Percentiles rank a stretch among this genome's conserved stretches.
phyloP scores from a whole-genome alignment of 441 rosid genomes.

The Populus hybrid region DNA sequence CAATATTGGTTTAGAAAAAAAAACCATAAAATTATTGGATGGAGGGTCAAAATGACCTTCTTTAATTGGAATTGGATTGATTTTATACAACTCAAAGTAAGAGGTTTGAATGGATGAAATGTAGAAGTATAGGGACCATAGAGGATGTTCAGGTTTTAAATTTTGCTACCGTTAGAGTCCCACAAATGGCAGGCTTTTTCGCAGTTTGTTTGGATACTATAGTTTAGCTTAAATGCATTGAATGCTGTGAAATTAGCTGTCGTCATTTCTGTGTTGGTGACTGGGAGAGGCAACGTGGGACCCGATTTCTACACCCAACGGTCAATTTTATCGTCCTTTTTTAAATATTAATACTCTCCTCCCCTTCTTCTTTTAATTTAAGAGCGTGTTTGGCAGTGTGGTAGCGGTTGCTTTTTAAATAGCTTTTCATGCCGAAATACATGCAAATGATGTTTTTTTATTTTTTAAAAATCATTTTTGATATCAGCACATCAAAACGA shows the following conservation, averaged over 20 bases:
- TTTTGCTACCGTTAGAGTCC: not conserved
- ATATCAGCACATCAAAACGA: too few relatives aligned
- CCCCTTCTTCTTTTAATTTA: not conserved
- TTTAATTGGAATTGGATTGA: not conserved
- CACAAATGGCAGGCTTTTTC: not conserved
- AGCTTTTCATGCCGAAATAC: too few relatives aligned
- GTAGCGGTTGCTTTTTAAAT: too few relatives aligned
- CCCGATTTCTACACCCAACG: constrained; percentile 15
- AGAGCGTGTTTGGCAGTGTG: too few relatives aligned
- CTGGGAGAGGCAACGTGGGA: not conserved
- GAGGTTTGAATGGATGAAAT: not conserved
- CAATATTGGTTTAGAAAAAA: too few relatives aligned
- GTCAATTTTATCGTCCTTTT: constrained; percentile 22
- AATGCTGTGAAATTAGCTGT: not conserved
- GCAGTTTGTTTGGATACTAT: not conserved
- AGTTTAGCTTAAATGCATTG: not conserved
- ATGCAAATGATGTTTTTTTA: too few relatives aligned
- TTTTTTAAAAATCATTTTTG: too few relatives aligned
- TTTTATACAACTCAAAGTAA: not conserved
- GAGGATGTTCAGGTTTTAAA: not conserved
- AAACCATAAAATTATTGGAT: not conserved
- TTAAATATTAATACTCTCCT: not conserved
- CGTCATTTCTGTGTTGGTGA: not conserved
- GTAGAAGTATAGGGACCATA: not conserved
- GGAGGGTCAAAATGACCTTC: not conserved